Conservation (phyloP, 73 alveolate genomes). For the Diophrys sp. region DNA sequence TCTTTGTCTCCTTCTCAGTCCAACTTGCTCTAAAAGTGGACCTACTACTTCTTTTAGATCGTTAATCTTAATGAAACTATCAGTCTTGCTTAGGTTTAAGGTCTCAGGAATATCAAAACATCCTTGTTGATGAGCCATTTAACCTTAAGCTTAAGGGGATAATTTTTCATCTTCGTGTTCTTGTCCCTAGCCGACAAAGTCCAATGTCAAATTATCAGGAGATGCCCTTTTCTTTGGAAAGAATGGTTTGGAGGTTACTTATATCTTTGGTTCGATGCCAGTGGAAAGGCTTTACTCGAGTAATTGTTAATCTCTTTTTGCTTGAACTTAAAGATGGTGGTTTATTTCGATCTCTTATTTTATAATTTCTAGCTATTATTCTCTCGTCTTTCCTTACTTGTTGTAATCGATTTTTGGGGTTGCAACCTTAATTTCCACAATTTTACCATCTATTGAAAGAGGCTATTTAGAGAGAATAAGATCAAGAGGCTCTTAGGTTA, state of each 20-base stretch:
- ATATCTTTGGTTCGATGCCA: background rate
- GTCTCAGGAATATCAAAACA: too few relatives aligned
- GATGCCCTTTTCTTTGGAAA: too few relatives aligned
- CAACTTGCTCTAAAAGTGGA: too few relatives aligned
- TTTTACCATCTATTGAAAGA: conserved; percentile 55
- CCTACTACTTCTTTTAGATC: too few relatives aligned
- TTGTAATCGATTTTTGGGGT: conserved; percentile 22
- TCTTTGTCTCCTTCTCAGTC: too few relatives aligned
- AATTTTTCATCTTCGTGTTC: too few relatives aligned
- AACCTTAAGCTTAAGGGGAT: too few relatives aligned
- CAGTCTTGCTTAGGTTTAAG: too few relatives aligned
- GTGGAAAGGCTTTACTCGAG: background rate
- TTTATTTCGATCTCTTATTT: background rate
- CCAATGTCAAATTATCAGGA: too few relatives aligned
- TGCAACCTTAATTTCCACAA: conserved; percentile 58
- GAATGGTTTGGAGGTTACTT: background rate
- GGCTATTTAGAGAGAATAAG: conserved; percentile 15
- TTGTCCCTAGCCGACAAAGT: too few relatives aligned
- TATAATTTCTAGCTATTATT: background rate
- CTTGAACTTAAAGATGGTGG: background rate
- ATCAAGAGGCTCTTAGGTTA: background rate
- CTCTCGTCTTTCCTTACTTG: background rate
- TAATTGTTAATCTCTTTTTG: background rate
- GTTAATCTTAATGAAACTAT: too few relatives aligned
- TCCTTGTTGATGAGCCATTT: too few relatives aligned